phyloP scores from a whole-genome alignment of 2,329 filamentous ascomycete genomes.

The Onygenales sp. region DNA sequence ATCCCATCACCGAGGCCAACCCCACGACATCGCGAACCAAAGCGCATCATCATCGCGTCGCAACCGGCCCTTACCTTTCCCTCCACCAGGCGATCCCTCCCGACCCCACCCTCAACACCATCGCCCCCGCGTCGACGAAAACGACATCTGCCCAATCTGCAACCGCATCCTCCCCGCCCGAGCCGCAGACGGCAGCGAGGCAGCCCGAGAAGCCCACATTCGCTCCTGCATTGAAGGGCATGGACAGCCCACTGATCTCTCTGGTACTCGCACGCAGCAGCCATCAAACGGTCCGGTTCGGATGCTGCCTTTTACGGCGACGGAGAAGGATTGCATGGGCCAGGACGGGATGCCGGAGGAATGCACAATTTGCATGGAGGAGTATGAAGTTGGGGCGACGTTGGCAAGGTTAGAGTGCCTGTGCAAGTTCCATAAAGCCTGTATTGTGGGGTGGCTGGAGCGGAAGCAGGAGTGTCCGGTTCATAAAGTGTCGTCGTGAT shows the following conservation, averaged over 20 bases:
- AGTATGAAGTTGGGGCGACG: conserved; percentile 51
- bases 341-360: conserved; percentile 45
- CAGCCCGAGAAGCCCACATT: conserved; percentile 36
- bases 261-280: conserved; percentile 2
- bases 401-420: conserved; percentile 53
- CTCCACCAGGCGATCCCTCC: neutral
- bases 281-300: conserved; percentile 13
- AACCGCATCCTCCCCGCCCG: conserved; percentile 29
- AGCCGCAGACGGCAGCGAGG: conserved; percentile 28
- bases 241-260: conserved; percentile 3
- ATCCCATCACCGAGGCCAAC: conserved; percentile 4
- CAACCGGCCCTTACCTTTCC: conserved; percentile 6
- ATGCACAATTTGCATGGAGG: conserved; percentile 57
- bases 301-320: conserved; percentile 45
- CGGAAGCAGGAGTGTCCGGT: conserved; percentile 52
- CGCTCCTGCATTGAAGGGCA: conserved; percentile 35
- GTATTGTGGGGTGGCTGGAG: conserved; percentile 53
- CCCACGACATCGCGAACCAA: neutral
- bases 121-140: conserved; percentile 26
- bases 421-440: conserved; percentile 54
- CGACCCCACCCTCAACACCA: conserved; percentile 11
- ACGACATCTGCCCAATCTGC: conserved; percentile 40
- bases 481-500: conserved; percentile 37
- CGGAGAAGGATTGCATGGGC: conserved; percentile 54
- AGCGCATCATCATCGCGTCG: neutral